Evolutionary conservation across 2,329 filamentous ascomycete genomes (phyloP).

Genomic region (Penicillium sp.): DNA sequence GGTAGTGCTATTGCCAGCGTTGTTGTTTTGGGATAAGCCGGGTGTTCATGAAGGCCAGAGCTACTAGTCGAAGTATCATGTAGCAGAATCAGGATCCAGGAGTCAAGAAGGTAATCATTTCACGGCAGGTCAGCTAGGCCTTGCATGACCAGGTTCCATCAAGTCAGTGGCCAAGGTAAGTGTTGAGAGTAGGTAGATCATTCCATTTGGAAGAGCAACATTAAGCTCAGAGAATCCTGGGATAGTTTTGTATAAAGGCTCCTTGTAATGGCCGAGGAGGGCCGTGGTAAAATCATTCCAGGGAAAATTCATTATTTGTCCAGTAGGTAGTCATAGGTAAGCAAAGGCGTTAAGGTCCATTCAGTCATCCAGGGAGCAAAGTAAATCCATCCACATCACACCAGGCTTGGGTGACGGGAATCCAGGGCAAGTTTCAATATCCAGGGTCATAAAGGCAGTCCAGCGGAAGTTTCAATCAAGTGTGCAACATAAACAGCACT

Average conservation of each 20-base stretch:
- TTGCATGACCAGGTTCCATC: constrained; percentile 12
- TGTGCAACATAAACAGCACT: constrained; percentile 45
- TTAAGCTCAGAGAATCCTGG: constrained; percentile 18
- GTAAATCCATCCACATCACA: constrained; percentile 25
- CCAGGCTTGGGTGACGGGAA: constrained; percentile 29
- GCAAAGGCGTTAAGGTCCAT: constrained; percentile 1
- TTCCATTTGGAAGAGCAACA: constrained; percentile 16
- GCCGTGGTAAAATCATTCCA: constrained; percentile 12
- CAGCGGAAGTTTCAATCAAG: constrained; percentile 24
- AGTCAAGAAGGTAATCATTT: constrained; percentile 2
- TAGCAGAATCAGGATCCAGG: constrained; percentile 8
- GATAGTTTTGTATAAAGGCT: constrained; percentile 6
- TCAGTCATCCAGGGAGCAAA: constrained; percentile 9
- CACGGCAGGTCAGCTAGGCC: constrained; percentile 4
- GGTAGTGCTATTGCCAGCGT: constrained; percentile 4
- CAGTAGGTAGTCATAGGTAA: constrained; percentile 2
- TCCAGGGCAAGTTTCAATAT: constrained; percentile 17
- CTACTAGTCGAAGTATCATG: constrained; percentile 11
- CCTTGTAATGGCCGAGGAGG: constrained; percentile 9
- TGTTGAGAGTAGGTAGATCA: constrained; percentile 12
- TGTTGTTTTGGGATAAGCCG: background rate
- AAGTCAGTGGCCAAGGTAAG: constrained; percentile 13
- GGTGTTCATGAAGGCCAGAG: background rate
- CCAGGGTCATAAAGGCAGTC: constrained; percentile 17
- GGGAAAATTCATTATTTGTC: constrained; percentile 14